A percentile compares a stretch with the other conserved stretches of the same genome.
These are phyloP conservation scores for Sporothrix mexicana DNA, from an alignment of 2,329 filamentous ascomycete genomes.

Conservation along the genomic window DNA sequence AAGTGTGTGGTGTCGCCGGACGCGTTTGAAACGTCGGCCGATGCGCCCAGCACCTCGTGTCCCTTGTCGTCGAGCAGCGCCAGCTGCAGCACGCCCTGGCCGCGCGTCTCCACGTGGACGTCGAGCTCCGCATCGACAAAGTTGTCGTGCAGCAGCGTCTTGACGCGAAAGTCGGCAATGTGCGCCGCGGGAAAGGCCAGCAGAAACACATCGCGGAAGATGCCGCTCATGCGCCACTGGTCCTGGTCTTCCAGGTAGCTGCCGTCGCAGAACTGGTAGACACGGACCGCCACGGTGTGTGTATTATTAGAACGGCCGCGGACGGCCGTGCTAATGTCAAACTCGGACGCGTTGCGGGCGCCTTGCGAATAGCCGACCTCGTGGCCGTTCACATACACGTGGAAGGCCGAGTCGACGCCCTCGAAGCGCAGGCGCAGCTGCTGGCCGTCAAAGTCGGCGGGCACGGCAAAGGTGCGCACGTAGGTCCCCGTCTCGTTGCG, in stretches of 20 bases:
- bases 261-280: neutral
- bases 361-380: conserved; percentile 74
- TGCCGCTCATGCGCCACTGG: neutral
- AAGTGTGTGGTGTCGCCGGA: neutral
- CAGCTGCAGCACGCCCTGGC: neutral
- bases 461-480: neutral
- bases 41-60: neutral
- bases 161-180: neutral
- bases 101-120: neutral
- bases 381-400: conserved; percentile 70
- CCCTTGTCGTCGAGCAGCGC: neutral
- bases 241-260: neutral
- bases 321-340: conserved; percentile 53
- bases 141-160: neutral
- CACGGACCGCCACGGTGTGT: too few relatives aligned
- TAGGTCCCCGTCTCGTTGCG: neutral
- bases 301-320: too few relatives aligned
- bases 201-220: neutral
- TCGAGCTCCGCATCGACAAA: neutral
- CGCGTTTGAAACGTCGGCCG: too few relatives aligned
- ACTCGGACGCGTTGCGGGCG: conserved; percentile 72
- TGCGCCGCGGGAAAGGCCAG: neutral
- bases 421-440: conserved; percentile 64
- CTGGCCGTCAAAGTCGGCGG: neutral
- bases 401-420: conserved; percentile 73